phyloP scores from a whole-genome alignment of 2,329 filamentous ascomycete genomes.

The Aphanoascus verrucosus region DNA sequence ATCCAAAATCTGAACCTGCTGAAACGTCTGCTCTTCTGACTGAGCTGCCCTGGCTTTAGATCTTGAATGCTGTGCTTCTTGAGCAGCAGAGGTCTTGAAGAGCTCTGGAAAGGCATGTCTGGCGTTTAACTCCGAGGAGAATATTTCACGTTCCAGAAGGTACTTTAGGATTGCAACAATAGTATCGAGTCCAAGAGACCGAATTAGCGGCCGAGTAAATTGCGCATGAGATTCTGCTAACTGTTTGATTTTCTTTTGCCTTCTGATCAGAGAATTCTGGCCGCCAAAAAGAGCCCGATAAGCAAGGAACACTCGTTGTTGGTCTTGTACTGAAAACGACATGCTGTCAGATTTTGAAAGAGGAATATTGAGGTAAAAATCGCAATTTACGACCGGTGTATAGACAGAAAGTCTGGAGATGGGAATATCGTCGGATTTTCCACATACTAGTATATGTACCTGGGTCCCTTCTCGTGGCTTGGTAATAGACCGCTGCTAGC shows the following conservation, averaged over 20 bases:
- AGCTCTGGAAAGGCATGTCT: not conserved
- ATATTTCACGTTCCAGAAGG: not conserved
- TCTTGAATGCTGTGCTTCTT: not conserved
- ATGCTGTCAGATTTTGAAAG: not conserved
- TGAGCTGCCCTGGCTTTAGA: not conserved
- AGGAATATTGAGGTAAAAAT: too few species aligned
- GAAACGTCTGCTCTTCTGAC: not conserved
- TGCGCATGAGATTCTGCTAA: not conserved
- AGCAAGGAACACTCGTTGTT: not conserved
- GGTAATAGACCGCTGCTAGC: too few species aligned
- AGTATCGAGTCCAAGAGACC: not conserved
- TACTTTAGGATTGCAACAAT: not conserved
- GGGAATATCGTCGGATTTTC: too few species aligned
- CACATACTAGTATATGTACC: too few species aligned
- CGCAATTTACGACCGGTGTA: too few species aligned
- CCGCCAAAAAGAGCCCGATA: not conserved
- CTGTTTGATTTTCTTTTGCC: conserved; percentile 1
- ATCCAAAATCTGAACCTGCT: not conserved
- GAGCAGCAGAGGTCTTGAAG: not conserved
- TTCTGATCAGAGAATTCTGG: not conserved
- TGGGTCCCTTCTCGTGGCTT: too few species aligned
- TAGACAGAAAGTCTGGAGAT: too few species aligned
- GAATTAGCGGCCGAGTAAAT: not conserved
- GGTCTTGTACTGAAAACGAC: not conserved
- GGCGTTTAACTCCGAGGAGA: not conserved